Evolutionary conservation across 2,329 filamentous ascomycete genomes (phyloP).

Genomic region (Penicillium expansum): DNA sequence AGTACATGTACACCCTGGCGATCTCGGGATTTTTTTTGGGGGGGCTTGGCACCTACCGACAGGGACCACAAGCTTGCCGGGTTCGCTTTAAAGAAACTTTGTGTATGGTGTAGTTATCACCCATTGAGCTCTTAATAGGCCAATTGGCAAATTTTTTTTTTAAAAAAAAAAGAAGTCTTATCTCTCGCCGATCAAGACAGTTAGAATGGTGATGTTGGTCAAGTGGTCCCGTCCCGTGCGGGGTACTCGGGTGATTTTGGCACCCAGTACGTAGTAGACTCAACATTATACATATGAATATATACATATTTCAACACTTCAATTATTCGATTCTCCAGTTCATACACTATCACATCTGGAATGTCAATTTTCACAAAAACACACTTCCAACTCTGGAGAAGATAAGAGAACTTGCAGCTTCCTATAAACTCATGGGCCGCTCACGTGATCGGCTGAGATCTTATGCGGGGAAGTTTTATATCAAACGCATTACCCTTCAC

Average conservation of each 20-base stretch:
- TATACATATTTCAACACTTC: too few relatives aligned
- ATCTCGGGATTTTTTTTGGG: background rate
- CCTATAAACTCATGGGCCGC: background rate
- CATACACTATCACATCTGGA: background rate
- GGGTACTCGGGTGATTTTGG: background rate
- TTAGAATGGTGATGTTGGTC: background rate
- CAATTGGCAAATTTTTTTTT: too few relatives aligned
- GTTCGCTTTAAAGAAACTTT: conserved; percentile 27
- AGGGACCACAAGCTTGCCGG: conserved; percentile 28
- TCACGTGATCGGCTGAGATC: conserved; percentile 15
- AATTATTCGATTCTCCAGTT: background rate
- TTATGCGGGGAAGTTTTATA: background rate
- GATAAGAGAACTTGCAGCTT: background rate
- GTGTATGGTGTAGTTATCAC: conserved; percentile 26
- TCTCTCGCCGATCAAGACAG: background rate
- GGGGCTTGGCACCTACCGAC: conserved; percentile 21
- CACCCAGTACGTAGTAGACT: too few relatives aligned
- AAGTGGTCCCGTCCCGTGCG: background rate
- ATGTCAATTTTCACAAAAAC: background rate
- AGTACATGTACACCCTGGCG: background rate
- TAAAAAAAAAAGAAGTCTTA: background rate
- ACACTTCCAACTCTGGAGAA: background rate
- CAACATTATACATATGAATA: background rate
- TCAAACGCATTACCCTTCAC: too few relatives aligned
- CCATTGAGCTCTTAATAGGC: background rate